Evolutionary conservation across 169 alveolate species (phyloP).

Genomic region (Plasmodium knowlesi): DNA sequence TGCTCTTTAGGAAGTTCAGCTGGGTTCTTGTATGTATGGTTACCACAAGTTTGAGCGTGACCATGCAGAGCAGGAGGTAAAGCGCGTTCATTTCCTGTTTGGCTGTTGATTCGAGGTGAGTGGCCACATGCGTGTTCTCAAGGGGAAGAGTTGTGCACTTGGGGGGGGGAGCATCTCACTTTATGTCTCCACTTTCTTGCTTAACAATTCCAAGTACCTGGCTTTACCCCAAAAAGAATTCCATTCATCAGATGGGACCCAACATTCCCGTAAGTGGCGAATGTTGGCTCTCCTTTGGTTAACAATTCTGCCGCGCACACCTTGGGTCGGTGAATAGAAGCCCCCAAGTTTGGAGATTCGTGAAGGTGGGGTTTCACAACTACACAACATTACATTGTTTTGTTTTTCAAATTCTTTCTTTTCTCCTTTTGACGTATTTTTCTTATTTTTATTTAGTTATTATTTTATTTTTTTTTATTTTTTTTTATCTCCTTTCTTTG

Average conservation of each 20-base stretch:
- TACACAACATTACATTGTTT: not conserved
- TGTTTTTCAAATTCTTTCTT: not conserved
- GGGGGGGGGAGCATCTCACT: not conserved
- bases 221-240: not conserved
- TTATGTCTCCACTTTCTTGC: not conserved
- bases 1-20: conserved; percentile 16
- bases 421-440: not conserved
- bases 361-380: not conserved
- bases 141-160: not conserved
- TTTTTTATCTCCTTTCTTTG: not conserved
- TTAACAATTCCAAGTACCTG: not conserved
- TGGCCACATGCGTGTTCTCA: not conserved
- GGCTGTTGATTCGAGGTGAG: not conserved
- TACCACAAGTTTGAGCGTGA: conserved; percentile 19
- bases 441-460: no score
- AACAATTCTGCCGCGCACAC: not conserved
- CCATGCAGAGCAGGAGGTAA: conserved; percentile 14
- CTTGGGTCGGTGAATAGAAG: not conserved
- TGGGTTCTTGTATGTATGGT: conserved; percentile 29
- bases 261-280: not conserved
- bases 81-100: conserved; percentile 42
- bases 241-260: not conserved
- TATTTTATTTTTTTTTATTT: no score
- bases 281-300: not conserved
- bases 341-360: not conserved